Conservation (phyloP, 768 basidiomycete genomes). For the Pulveroboletus frians region DNA sequence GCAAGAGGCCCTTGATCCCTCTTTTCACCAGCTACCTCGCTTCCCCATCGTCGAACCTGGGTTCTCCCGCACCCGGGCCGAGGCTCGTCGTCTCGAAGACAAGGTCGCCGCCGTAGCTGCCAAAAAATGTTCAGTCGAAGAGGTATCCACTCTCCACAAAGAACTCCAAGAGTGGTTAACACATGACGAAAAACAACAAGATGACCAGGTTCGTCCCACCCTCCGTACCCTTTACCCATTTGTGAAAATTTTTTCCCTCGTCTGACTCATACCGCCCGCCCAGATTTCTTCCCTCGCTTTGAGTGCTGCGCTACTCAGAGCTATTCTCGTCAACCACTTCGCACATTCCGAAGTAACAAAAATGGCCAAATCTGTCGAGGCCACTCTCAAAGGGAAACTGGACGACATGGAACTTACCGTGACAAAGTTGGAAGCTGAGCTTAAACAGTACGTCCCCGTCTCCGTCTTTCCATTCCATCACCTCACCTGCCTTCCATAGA, state of each 20-base stretch:
- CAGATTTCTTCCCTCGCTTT: conserved; percentile 67
- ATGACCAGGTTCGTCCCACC: conserved; percentile 49
- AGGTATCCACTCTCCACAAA: conserved; percentile 70
- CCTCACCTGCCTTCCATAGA: conserved; percentile 37
- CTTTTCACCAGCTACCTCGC: conserved; percentile 40
- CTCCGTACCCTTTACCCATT: conserved; percentile 29
- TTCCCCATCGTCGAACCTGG: conserved; percentile 43
- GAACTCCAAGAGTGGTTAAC: conserved; percentile 75
- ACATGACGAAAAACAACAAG: conserved; percentile 48
- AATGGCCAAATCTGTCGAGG: conserved; percentile 58
- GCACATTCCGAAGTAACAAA: conserved; percentile 76
- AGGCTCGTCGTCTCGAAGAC: conserved; percentile 67
- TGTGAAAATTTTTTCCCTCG: background rate
- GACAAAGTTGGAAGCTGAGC: conserved; percentile 60
- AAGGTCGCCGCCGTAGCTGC: conserved; percentile 74
- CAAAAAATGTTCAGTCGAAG: conserved; percentile 85
- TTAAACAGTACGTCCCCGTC: conserved; percentile 56
- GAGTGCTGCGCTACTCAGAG: conserved; percentile 73
- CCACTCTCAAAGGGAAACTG: conserved; percentile 56
- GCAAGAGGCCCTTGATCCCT: conserved; percentile 43
- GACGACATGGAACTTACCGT: conserved; percentile 58
- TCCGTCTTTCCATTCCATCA: conserved; percentile 3
- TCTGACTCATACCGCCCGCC: background rate
- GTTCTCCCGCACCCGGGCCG: conserved; percentile 40
- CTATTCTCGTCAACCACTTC: conserved; percentile 77